Evolutionary conservation across 768 basidiomycete genomes (phyloP).

Genomic region (Suillus clintonianus): DNA sequence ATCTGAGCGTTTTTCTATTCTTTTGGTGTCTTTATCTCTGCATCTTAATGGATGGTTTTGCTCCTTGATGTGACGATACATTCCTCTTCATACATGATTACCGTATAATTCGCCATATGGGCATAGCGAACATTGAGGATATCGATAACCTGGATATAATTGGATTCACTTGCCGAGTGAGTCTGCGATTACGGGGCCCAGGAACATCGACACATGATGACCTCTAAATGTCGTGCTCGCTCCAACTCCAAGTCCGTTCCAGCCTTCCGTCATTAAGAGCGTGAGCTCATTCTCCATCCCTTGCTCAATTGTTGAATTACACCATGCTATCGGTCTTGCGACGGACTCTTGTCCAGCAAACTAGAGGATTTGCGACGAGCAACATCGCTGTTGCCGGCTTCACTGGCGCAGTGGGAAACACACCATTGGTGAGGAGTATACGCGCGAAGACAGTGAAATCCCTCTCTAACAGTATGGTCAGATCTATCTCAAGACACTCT

Average conservation of each 20-base stretch:
- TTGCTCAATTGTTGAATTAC: not conserved
- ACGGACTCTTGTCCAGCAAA: conserved; percentile 26
- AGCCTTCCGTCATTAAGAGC: not conserved
- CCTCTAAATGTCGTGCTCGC: conserved; percentile 1
- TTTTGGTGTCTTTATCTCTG: not conserved
- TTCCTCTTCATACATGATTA: not conserved
- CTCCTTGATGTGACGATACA: not conserved
- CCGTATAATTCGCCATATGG: conserved; percentile 2
- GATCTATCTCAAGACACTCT: conserved; percentile 83
- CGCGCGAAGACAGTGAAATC: not conserved
- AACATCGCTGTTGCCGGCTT: conserved; percentile 67
- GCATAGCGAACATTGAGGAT: not conserved
- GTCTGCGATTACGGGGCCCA: not conserved
- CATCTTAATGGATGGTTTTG: conserved; percentile 1
- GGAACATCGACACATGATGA: not conserved
- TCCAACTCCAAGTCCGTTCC: not conserved
- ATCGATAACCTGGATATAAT: not conserved
- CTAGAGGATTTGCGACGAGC: conserved; percentile 41
- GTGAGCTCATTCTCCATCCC: not conserved
- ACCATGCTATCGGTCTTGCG: conserved; percentile 34
- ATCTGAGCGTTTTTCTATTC: not conserved
- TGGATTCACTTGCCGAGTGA: not conserved
- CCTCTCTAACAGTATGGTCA: conserved; percentile 31
- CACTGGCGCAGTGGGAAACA: conserved; percentile 88
- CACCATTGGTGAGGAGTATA: conserved; percentile 70